Evolutionary conservation across 176 grass and related monocot genomes (phyloP), one percentile per base, ranked within the genome.

Genomic region (Juncus inflexus): DNA sequence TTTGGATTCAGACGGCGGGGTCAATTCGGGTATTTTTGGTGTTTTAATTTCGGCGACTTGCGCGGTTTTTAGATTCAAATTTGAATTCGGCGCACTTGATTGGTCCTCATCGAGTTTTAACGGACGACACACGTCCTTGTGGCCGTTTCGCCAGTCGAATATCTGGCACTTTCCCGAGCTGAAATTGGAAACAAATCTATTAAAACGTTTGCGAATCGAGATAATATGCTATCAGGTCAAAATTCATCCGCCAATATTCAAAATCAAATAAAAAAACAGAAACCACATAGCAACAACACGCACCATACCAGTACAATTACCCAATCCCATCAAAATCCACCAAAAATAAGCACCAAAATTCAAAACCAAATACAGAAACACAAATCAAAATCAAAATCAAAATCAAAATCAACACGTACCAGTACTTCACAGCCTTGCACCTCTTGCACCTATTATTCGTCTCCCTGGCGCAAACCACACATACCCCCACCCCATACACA

Each of bases 381-480:
- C n/a, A n/a, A 83, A 84, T 64, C 68, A n/a, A 60, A 14, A 40
- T 56, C 55, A 61, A 60, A 42, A 79, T 36, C 9, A 55, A 38
- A 53, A 76, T 28, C 19, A 28, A 28, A 28, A n/a, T n/a, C n/a
- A 71, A 61, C 37, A 47, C 28, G 9, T 19, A 96, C 92, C 92
- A 96, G 60, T 96, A 96, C 72, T 86, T 87, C 73, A 81, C 82
- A 52, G 70, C 56, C 82, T 96, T 96, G 92, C 92, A 96, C 58
- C 66, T 66, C 55, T 81, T 76, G 67, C 92, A 96, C 28, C 92
- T 76, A 14, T 76, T 63, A 2, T 66, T 80, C 0, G 92, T 87
- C 12, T 69, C 77, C 43, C 13, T 86, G 6, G 42, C 74, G 74
- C 92, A 96, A 47, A 83, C 68, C 40, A 76, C 81, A 35, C 92